Conservation (phyloP, 805 yeast genomes). For the Suhomyces canberraensis region DNA sequence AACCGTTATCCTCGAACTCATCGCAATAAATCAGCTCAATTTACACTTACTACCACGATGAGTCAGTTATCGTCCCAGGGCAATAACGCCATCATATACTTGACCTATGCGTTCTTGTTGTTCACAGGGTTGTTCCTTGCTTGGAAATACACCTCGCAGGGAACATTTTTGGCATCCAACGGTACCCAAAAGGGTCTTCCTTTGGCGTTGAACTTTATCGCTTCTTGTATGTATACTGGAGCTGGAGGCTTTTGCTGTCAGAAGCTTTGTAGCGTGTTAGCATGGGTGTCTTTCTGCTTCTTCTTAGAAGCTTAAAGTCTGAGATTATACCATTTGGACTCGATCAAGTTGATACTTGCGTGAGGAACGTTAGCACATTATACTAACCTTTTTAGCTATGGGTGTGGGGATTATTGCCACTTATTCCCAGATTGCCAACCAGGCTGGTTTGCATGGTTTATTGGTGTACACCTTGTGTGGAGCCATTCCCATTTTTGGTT, state of each 20-base stretch:
- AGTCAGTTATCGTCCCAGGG: constrained; percentile 32
- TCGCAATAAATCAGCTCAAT: not conserved
- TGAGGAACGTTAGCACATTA: constrained; percentile 48
- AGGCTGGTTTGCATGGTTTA: constrained; percentile 84
- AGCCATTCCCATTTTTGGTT: constrained; percentile 79
- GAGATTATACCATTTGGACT: constrained; percentile 74
- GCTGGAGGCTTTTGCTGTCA: not conserved
- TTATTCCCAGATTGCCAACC: constrained; percentile 81
- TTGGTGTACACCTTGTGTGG: constrained; percentile 77
- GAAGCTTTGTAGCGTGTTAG: constrained; percentile 5
- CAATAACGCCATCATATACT: constrained; percentile 42
- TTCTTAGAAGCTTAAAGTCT: constrained; percentile 38
- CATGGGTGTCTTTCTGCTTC: constrained; percentile 47
- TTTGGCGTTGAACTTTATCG: constrained; percentile 81
- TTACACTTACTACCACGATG: no score
- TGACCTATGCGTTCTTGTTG: constrained; percentile 38
- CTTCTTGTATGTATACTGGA: constrained; percentile 68
- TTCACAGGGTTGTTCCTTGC: constrained; percentile 49
- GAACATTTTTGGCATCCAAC: constrained; percentile 69
- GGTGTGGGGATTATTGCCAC: constrained; percentile 88
- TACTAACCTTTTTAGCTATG: constrained; percentile 50
- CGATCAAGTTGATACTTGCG: constrained; percentile 84
- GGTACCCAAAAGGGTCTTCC: constrained; percentile 80
- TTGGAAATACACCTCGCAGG: constrained; percentile 47
- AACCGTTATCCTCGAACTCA: not conserved